Percentiles rank a stretch among this genome's conserved stretches.
These are phyloP conservation scores for Kondoa subrosea DNA, from an alignment of 768 basidiomycete species.

Conservation along the genomic window DNA sequence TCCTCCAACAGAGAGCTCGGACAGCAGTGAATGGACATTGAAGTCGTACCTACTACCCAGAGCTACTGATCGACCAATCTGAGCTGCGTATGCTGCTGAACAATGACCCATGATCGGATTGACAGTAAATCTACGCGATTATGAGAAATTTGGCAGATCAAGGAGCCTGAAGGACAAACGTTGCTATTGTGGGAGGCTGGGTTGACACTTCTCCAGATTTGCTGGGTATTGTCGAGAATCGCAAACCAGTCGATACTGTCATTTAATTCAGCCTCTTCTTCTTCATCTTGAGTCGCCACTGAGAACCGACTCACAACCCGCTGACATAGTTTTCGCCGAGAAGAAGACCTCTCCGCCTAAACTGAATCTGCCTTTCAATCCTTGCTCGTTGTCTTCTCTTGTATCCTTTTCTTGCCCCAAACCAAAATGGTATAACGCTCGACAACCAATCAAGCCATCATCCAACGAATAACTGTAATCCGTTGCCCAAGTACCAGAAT, in stretches of 20 bases:
- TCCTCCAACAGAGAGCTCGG: not conserved
- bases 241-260: not conserved
- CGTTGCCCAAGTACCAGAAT: not conserved
- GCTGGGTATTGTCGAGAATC: not conserved
- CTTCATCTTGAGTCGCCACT: no score
- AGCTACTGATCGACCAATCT: not conserved
- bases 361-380: not conserved
- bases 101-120: not conserved
- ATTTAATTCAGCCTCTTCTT: not conserved
- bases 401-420: not conserved
- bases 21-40: not conserved
- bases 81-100: not conserved
- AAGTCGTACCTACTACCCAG: not conserved
- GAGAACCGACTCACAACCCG: not conserved
- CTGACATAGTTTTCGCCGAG: not conserved
- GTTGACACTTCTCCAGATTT: not conserved
- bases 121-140: not conserved
- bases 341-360: not conserved
- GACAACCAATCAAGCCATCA: not conserved
- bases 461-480: not conserved
- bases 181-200: not conserved
- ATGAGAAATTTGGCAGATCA: not conserved
- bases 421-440: not conserved
- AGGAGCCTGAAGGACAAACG: not conserved
- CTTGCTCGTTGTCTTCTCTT: not conserved